Evolutionary conservation across 306 rosid species (phyloP), one percentile per base, ranked within the genome.

Genomic region (Cyclanthera cordifolia): DNA sequence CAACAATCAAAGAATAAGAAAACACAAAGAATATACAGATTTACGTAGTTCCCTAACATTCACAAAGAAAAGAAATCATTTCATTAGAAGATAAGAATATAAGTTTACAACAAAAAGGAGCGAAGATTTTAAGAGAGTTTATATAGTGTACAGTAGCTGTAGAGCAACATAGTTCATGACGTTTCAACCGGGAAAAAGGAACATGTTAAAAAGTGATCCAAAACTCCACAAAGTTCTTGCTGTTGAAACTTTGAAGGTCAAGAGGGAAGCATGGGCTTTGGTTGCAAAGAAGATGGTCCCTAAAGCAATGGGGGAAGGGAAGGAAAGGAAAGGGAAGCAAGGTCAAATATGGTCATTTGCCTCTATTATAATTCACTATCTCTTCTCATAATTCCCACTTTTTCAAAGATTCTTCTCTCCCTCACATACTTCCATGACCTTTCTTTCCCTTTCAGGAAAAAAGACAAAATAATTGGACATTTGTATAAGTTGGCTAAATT

Each of bases 321-420:
- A n/a, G n/a, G n/a, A n/a, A n/a, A n/a, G n/a, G n/a, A n/a, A n/a
- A n/a, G 19, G 55, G 12, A 28, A 20, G 2, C 20, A 64, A 64
- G 69, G 69, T 63, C 69, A 63, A 64, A 8, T 6, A 64, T 64
- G 53, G 21, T 32, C 69, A 41, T 19, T 63, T 19, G 69, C 69
- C 69, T 63, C 69, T 23, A 39, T n/a, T n/a, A n/a, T n/a, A 50
- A 63, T 23, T 64, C 21, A 23, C 53, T 52, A 43, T 64, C 6
- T 64, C 70, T 20, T 64, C 37, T 64, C 53, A 64, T 45, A 21
- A 64, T 23, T 64, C 14, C 14, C 52, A 64, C 53, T 53, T 64
- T 64, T 64, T 64, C 53, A 23, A 64, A 64, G 70, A 64, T 64
- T 66, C 53, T 65, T 43, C 14, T 25, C 19, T 15, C 16, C 55